A percentile compares a stretch with the other conserved stretches of the same genome.
Evolutionary conservation across 345 rosid genomes (phyloP).

Genomic region (Hypericum androsaemum): DNA sequence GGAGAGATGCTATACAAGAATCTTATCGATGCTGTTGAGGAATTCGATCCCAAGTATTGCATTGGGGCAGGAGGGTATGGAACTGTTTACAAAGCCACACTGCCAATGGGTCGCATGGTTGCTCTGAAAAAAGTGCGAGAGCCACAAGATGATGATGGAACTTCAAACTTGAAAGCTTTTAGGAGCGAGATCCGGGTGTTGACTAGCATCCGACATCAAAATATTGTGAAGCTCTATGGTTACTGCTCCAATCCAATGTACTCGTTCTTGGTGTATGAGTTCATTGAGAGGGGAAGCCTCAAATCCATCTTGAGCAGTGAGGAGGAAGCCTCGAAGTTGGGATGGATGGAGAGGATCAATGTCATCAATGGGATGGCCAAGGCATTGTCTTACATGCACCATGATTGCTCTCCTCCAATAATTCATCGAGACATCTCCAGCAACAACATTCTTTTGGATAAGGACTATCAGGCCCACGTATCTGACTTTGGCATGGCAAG

Average conservation of each 20-base stretch:
- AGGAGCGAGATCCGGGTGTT: slow-evolving; percentile 4
- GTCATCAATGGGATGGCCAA: no score
- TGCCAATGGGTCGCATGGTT: slow-evolving; percentile 2
- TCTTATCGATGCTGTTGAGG: slow-evolving; percentile 8
- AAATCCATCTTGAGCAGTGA: background rate
- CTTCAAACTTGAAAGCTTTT: slow-evolving; percentile 1
- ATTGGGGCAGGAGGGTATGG: slow-evolving; percentile 9
- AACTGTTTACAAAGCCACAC: slow-evolving; percentile 3
- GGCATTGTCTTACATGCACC: no score
- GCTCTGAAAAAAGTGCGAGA: slow-evolving; percentile 12
- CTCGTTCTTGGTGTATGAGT: slow-evolving; percentile 12
- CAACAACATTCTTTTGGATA: no score
- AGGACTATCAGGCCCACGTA: no score
- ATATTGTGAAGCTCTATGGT: slow-evolving; percentile 6
- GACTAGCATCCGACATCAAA: slow-evolving; percentile 1
- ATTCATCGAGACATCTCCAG: no score
- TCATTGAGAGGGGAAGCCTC: slow-evolving; percentile 12
- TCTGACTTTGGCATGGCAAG: no score
- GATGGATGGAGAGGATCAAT: no score
- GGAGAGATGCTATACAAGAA: background rate
- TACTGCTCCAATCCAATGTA: background rate
- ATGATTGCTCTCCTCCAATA: no score
- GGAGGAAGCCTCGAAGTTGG: background rate
- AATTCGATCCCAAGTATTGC: slow-evolving; percentile 3
- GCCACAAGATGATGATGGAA: background rate